A percentile compares a stretch with the other conserved stretches of the same genome.
Evolutionary conservation across 768 basidiomycete genomes (phyloP).

Genomic region (Gelatoporia subvermispora): DNA sequence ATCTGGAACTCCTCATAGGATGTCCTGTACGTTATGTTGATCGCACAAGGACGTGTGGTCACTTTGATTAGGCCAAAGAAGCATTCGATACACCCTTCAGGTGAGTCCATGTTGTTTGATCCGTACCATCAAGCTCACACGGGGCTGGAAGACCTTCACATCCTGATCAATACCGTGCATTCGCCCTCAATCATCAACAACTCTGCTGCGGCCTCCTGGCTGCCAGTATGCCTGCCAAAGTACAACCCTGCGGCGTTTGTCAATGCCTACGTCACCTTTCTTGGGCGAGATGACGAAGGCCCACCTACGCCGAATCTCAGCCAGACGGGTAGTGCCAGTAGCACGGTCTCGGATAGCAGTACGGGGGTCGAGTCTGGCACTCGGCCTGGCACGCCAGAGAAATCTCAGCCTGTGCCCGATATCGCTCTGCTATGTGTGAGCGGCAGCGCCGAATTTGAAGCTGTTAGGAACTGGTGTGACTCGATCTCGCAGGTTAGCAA

Average conservation of each 20-base stretch:
- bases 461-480: slow-evolving; percentile 74
- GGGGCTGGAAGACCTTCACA: slow-evolving; percentile 67
- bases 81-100: slow-evolving; percentile 93
- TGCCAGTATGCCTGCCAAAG: slow-evolving; percentile 93
- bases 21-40: slow-evolving; percentile 85
- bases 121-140: background rate
- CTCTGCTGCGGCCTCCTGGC: slow-evolving; percentile 82
- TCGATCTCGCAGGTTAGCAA: slow-evolving; percentile 50
- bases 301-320: background rate
- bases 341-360: no score
- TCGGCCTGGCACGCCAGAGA: slow-evolving; percentile 8
- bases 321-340: background rate
- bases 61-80: slow-evolving; percentile 87
- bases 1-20: slow-evolving; percentile 44
- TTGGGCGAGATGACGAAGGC: slow-evolving; percentile 28
- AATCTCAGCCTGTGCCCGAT: slow-evolving; percentile 9
- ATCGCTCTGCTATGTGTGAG: slow-evolving; percentile 74
- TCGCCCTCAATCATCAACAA: slow-evolving; percentile 76
- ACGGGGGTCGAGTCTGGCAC: no score
- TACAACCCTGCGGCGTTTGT: slow-evolving; percentile 88
- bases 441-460: slow-evolving; percentile 79
- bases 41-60: slow-evolving; percentile 72
- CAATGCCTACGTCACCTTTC: slow-evolving; percentile 82
- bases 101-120: slow-evolving; percentile 33
- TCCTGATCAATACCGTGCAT: slow-evolving; percentile 86